Percentiles rank a stretch among this genome's conserved stretches.
phyloP scores from a whole-genome alignment of 1,139 yeast species.

The Magnusiomyces clavatus region DNA sequence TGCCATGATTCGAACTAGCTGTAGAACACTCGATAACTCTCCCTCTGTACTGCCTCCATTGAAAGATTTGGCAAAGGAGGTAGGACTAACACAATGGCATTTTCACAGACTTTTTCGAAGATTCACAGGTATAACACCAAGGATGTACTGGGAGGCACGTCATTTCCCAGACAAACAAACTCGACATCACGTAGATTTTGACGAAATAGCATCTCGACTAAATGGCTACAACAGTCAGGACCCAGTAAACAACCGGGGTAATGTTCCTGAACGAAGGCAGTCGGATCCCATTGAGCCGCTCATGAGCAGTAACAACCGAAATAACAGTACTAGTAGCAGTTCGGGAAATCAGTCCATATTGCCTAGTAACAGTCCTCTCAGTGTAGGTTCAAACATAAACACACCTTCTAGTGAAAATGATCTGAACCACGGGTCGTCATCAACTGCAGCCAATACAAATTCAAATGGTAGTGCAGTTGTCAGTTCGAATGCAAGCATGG shows the following conservation, averaged over 20 bases:
- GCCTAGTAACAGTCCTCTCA: background rate
- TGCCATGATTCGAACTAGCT: slow-evolving; percentile 17
- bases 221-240: slow-evolving; percentile 1
- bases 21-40: slow-evolving; percentile 14
- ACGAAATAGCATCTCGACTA: background rate
- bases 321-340: background rate
- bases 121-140: slow-evolving; percentile 20
- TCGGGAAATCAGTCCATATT: background rate
- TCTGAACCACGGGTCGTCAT: background rate
- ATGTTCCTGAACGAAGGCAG: background rate
- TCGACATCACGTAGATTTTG: slow-evolving; percentile 1
- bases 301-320: background rate
- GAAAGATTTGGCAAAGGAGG: slow-evolving; percentile 18
- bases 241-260: background rate
- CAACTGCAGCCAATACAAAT: background rate
- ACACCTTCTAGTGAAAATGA: background rate
- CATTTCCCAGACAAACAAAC: slow-evolving; percentile 8
- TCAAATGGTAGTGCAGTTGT: background rate
- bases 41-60: slow-evolving; percentile 15
- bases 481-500: too few species aligned
- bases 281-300: background rate
- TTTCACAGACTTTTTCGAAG: slow-evolving; percentile 26
- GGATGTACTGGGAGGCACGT: slow-evolving; percentile 14
- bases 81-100: slow-evolving; percentile 28
- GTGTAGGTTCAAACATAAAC: background rate